A percentile compares a stretch with the other conserved stretches of the same genome.
phyloP scores from a whole-genome alignment of 495 filamentous ascomycete genomes.

The Lophium mytilinum region DNA sequence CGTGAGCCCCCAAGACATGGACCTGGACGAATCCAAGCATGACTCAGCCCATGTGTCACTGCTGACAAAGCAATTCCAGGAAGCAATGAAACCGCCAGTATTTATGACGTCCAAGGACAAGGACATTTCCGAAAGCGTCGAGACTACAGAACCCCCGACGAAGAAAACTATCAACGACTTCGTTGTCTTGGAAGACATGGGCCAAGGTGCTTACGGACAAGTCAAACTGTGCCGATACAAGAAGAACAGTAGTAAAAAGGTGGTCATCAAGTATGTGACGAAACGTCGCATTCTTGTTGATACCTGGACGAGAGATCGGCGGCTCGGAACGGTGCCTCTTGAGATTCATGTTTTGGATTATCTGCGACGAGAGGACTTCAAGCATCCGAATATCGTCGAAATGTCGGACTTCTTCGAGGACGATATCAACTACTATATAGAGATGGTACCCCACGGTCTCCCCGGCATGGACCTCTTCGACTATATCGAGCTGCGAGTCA shows the following conservation, averaged over 20 bases:
- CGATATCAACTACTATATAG: conserved; percentile 96
- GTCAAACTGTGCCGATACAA: conserved; percentile 93
- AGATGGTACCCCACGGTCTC: conserved; percentile 92
- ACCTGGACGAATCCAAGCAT: neutral
- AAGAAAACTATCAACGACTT: conserved; percentile 89
- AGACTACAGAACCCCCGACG: conserved; percentile 26
- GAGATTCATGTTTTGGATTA: conserved; percentile 98
- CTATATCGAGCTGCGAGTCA: conserved; percentile 92
- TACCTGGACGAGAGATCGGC: conserved; percentile 93
- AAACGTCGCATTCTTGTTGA: conserved; percentile 96
- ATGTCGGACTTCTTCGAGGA: conserved; percentile 99
- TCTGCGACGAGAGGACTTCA: conserved; percentile 74
- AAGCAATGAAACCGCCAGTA: conserved; percentile 37
- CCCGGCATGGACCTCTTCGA: conserved; percentile 99
- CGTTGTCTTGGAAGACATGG: conserved; percentile 94
- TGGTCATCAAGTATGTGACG: conserved; percentile 96
- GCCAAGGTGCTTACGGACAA: conserved; percentile 94
- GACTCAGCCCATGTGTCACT: conserved; percentile 39
- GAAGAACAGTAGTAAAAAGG: conserved; percentile 63
- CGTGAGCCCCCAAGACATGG: conserved; percentile 15
- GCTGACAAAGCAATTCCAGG: conserved; percentile 67
- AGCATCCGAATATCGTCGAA: conserved; percentile 94
- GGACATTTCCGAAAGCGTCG: conserved; percentile 25
- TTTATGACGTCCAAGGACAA: conserved; percentile 20
- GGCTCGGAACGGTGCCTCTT: conserved; percentile 90